phyloP scores from a whole-genome alignment of 75 land plant genomes.

The Selaginella moellendorffii region DNA sequence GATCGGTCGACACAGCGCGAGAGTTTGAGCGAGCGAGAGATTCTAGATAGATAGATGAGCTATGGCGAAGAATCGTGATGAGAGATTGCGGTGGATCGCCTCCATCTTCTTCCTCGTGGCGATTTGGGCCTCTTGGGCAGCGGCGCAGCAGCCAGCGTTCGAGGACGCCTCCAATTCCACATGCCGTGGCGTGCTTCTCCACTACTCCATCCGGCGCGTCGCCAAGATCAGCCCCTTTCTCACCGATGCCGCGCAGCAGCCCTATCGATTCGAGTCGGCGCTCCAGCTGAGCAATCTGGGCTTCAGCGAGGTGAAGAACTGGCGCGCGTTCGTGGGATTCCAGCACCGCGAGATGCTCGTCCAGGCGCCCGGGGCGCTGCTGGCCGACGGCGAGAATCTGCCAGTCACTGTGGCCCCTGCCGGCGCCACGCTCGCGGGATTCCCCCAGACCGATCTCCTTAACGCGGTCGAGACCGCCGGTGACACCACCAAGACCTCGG shows the following conservation, averaged over 20 bases:
- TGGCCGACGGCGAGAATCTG: conserved; percentile 31
- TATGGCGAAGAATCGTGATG: background rate
- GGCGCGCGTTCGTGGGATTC: conserved; percentile 62
- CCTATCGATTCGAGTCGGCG: conserved; percentile 51
- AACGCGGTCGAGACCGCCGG: conserved; percentile 79
- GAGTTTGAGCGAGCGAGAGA: background rate
- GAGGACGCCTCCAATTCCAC: background rate
- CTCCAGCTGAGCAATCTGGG: conserved; percentile 46
- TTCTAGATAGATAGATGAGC: background rate
- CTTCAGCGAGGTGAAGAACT: conserved; percentile 30
- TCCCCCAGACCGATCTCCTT: conserved; percentile 36
- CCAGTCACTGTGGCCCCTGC: conserved; percentile 44
- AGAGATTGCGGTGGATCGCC: background rate
- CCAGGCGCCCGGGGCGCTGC: conserved; percentile 13
- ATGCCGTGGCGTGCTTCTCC: background rate
- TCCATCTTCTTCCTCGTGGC: no score
- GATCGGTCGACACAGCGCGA: no score
- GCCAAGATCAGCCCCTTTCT: background rate
- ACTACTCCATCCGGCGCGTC: background rate
- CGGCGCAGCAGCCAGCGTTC: background rate
- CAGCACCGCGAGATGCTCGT: conserved; percentile 23
- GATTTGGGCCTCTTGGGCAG: background rate
- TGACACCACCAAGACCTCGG: conserved; percentile 43
- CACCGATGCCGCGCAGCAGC: conserved; percentile 27
- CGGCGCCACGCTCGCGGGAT: conserved; percentile 40